phyloP scores from a whole-genome alignment of 2,329 filamentous ascomycete species.

The Aspergillus eucalypticola region DNA sequence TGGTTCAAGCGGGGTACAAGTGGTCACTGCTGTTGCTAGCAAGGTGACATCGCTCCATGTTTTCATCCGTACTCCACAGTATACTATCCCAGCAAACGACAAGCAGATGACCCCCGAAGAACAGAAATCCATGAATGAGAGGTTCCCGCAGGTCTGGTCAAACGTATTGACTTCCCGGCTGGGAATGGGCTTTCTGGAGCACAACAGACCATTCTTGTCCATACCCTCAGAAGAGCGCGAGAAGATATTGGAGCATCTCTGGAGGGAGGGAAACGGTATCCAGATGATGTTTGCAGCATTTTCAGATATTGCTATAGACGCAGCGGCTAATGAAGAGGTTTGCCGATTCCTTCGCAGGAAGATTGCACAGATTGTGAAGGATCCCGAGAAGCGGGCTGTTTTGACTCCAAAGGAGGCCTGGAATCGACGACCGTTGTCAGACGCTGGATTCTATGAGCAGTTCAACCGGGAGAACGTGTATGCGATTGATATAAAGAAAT shows the following conservation, averaged over 20 bases:
- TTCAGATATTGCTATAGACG: constrained; percentile 37
- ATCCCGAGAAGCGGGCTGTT: constrained; percentile 30
- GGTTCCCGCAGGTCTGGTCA: constrained; percentile 11
- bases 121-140: constrained; percentile 19
- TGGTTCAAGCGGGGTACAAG: constrained; percentile 31
- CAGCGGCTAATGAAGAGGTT: constrained; percentile 41
- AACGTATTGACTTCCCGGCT: not conserved
- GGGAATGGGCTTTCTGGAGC: constrained; percentile 17
- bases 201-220: constrained; percentile 2
- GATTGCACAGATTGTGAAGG: constrained; percentile 32
- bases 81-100: constrained; percentile 37
- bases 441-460: constrained; percentile 24
- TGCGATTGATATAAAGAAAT: constrained; percentile 41
- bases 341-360: constrained; percentile 41
- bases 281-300: constrained; percentile 27
- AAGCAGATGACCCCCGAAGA: constrained; percentile 26
- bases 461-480: constrained; percentile 47
- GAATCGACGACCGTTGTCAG: constrained; percentile 23
- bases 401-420: constrained; percentile 25
- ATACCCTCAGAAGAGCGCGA: constrained; percentile 13
- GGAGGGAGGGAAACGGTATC: constrained; percentile 8
- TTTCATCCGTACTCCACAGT: constrained; percentile 43
- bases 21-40: constrained; percentile 29
- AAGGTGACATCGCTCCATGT: constrained; percentile 29
- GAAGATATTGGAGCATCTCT: constrained; percentile 14